Conservation (phyloP, 1,284 basidiomycete species). For the Naganishia liquefaciens region DNA sequence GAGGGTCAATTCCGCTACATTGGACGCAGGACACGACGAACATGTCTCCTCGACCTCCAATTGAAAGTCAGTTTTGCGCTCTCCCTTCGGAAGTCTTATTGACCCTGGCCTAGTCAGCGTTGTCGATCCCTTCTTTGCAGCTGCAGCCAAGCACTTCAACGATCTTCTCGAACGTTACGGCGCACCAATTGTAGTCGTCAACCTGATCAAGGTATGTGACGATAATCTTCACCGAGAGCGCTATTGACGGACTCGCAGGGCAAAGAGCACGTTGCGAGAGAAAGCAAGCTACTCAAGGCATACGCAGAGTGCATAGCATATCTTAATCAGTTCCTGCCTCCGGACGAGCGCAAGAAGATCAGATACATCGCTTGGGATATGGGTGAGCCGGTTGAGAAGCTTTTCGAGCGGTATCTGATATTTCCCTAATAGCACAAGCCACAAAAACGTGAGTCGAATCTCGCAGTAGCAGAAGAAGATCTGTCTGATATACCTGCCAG, state of each 20-base stretch:
- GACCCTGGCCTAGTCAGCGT: slow-evolving; percentile 68
- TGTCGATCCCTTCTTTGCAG: slow-evolving; percentile 92
- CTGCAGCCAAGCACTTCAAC: slow-evolving; percentile 88
- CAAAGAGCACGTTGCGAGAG: slow-evolving; percentile 69
- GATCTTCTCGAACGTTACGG: slow-evolving; percentile 89
- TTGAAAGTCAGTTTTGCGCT: slow-evolving; percentile 70
- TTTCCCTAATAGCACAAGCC: slow-evolving; percentile 4
- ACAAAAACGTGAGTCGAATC: slow-evolving; percentile 5
- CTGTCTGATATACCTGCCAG: slow-evolving; percentile 54
- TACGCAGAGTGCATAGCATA: slow-evolving; percentile 91
- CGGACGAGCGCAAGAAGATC: slow-evolving; percentile 71
- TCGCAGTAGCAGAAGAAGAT: background rate
- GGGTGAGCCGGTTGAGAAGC: slow-evolving; percentile 76
- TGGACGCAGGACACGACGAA: slow-evolving; percentile 93
- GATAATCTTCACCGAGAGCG: background rate
- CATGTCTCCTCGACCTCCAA: slow-evolving; percentile 89
- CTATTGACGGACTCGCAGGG: slow-evolving; percentile 28
- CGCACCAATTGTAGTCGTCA: slow-evolving; percentile 87
- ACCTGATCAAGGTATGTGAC: slow-evolving; percentile 80
- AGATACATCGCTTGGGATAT: slow-evolving; percentile 95
- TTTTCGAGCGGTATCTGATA: background rate
- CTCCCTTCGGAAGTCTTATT: too few relatives aligned
- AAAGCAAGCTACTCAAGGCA: slow-evolving; percentile 88
- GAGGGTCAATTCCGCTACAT: slow-evolving; percentile 92
- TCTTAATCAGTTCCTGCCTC: slow-evolving; percentile 90